Conservation (phyloP, 257 asterid species). For the Vinca minor region DNA sequence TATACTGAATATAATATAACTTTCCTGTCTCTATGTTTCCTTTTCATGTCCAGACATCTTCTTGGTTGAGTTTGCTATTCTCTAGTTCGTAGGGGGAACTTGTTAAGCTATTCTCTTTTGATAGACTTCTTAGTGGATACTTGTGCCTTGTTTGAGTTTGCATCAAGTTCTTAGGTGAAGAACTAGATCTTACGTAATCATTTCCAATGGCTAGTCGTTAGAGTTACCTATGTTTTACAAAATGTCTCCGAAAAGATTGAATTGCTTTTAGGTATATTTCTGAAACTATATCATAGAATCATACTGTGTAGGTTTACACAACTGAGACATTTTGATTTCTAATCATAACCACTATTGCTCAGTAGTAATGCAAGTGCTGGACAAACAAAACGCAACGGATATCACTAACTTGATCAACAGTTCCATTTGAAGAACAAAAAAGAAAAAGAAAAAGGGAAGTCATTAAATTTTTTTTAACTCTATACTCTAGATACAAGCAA, state of each 20-base stretch:
- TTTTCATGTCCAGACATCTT: neutral
- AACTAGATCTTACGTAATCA: neutral
- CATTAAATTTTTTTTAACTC: neutral
- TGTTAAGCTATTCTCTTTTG: neutral
- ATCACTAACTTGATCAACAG: too few relatives aligned
- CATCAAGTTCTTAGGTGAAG: neutral
- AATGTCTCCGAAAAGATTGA: neutral
- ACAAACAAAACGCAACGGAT: neutral
- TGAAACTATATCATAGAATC: neutral
- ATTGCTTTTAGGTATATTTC: neutral
- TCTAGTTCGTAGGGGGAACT: neutral
- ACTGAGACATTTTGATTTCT: neutral
- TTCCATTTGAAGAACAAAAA: too few relatives aligned
- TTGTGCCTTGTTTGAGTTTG: neutral
- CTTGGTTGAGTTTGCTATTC: neutral
- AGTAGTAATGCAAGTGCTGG: neutral
- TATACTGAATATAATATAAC: neutral
- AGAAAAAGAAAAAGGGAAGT: neutral
- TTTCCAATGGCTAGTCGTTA: neutral
- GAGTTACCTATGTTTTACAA: neutral
- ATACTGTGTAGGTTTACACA: neutral
- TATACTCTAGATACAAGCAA: neutral
- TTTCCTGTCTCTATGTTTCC: neutral
- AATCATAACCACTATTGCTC: neutral
- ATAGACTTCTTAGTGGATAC: neutral